Evolutionary conservation across 768 basidiomycete species (phyloP).

Genomic region (Auriculariales sp.): DNA sequence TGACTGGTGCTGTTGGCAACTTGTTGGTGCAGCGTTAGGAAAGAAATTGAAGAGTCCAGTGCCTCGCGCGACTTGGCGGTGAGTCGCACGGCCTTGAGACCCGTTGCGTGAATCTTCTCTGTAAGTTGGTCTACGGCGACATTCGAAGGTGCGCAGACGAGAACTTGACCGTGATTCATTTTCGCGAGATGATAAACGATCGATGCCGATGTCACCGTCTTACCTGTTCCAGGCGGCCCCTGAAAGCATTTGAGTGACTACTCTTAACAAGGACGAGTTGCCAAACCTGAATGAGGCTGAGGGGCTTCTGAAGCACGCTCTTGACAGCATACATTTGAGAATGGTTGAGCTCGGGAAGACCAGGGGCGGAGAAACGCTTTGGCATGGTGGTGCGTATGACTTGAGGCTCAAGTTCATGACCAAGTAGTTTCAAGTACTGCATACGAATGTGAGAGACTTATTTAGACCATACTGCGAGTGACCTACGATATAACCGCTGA

Average conservation of each 20-base stretch:
- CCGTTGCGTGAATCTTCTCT: constrained; percentile 98
- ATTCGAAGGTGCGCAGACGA: constrained; percentile 97
- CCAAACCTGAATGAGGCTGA: constrained; percentile 82
- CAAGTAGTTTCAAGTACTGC: constrained; percentile 95
- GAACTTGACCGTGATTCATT: constrained; percentile 99
- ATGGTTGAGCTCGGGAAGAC: constrained; percentile 94
- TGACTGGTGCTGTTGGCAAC: constrained; percentile 94
- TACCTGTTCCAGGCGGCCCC: constrained; percentile 96
- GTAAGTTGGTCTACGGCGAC: constrained; percentile 98
- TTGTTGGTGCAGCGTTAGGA: constrained; percentile 92
- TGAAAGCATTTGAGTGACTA: constrained; percentile 5
- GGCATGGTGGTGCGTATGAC: constrained; percentile 85
- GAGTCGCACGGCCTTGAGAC: constrained; percentile 91
- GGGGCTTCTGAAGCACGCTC: constrained; percentile 93
- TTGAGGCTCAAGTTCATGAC: constrained; percentile 94
- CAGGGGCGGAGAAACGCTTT: constrained; percentile 88
- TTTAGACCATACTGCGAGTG: constrained; percentile 1
- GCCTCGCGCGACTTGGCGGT: constrained; percentile 98
- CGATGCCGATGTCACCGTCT: constrained; percentile 97
- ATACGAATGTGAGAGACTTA: neutral
- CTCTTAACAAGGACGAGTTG: neutral
- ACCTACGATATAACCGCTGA: constrained; percentile 92
- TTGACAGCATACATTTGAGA: constrained; percentile 99
- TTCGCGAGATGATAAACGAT: constrained; percentile 97
- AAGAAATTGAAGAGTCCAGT: constrained; percentile 85